phyloP scores from a whole-genome alignment of 768 basidiomycete species.

The Amanita molliuscula region DNA sequence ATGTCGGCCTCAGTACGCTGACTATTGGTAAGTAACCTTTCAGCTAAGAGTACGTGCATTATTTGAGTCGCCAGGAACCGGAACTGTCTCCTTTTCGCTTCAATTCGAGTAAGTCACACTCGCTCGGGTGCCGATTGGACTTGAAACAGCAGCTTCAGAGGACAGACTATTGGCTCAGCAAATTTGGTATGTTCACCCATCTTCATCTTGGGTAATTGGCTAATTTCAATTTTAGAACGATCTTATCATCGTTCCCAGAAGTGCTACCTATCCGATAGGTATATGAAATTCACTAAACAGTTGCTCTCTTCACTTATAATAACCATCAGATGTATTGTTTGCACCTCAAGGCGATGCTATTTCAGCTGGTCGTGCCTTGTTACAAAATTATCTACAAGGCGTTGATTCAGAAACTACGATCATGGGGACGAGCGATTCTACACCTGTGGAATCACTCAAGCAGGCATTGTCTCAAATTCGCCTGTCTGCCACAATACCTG shows the following conservation, averaged over 20 bases:
- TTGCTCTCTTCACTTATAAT: not conserved
- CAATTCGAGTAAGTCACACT: constrained; percentile 36
- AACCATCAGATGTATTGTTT: constrained; percentile 44
- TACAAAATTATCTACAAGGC: constrained; percentile 66
- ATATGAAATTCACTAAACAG: constrained; percentile 1
- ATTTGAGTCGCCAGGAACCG: constrained; percentile 38
- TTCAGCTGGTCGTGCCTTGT: constrained; percentile 41
- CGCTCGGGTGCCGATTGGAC: not conserved
- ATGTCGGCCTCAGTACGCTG: constrained; percentile 23
- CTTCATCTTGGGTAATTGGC: not conserved
- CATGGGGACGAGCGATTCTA: constrained; percentile 42
- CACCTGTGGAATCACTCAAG: constrained; percentile 50
- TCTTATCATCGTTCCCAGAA: constrained; percentile 51
- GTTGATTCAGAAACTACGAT: constrained; percentile 45
- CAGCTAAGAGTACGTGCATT: not conserved
- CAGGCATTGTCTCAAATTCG: constrained; percentile 49
- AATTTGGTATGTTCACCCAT: constrained; percentile 30
- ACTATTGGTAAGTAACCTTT: constrained; percentile 26
- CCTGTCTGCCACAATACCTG: constrained; percentile 55
- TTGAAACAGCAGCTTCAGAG: constrained; percentile 18
- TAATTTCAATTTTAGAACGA: constrained; percentile 26
- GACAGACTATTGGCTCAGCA: constrained; percentile 46
- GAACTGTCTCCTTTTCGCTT: constrained; percentile 53
- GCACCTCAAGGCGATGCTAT: constrained; percentile 43
- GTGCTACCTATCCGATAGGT: constrained; percentile 46